These are phyloP conservation scores for Globisporangium irregulare DNA, from an alignment of 352 stramenopile genomes.

Conservation along the genomic window DNA sequence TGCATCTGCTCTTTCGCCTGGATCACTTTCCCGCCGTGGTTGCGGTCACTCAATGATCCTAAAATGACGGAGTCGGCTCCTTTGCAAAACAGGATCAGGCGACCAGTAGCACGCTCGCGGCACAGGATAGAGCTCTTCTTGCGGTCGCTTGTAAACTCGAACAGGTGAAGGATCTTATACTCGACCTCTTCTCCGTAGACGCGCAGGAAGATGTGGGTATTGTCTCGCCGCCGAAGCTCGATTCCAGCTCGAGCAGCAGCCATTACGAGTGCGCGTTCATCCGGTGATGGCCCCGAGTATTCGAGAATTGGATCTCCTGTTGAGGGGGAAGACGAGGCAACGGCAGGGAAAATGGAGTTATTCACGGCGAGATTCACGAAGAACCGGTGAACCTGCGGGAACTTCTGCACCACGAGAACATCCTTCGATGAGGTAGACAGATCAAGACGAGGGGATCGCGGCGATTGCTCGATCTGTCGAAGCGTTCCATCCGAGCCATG, in stretches of 20 bases:
- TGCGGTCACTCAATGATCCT: constrained; percentile 30
- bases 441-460: background rate
- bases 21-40: constrained; percentile 26
- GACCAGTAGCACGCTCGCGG: constrained; percentile 25
- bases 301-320: constrained; percentile 20
- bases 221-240: constrained; percentile 31
- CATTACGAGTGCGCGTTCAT: constrained; percentile 68
- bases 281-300: constrained; percentile 79
- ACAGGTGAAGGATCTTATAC: constrained; percentile 51
- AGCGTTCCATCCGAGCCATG: constrained; percentile 27
- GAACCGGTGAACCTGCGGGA: constrained; percentile 31
- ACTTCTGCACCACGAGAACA: constrained; percentile 16
- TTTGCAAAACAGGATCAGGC: constrained; percentile 63
- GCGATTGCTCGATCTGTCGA: constrained; percentile 18
- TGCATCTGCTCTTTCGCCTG: constrained; percentile 48
- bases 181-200: constrained; percentile 27
- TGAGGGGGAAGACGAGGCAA: background rate
- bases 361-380: constrained; percentile 59
- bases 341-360: constrained; percentile 48
- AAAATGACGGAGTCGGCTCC: constrained; percentile 90
- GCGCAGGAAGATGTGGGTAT: constrained; percentile 27
- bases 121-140: constrained; percentile 69
- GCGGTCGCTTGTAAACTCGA: constrained; percentile 63
- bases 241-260: constrained; percentile 48
- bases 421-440: background rate